These are phyloP conservation scores for Talaromyces islandicus DNA, from an alignment of 2,329 filamentous ascomycete species.

Conservation along the genomic window DNA sequence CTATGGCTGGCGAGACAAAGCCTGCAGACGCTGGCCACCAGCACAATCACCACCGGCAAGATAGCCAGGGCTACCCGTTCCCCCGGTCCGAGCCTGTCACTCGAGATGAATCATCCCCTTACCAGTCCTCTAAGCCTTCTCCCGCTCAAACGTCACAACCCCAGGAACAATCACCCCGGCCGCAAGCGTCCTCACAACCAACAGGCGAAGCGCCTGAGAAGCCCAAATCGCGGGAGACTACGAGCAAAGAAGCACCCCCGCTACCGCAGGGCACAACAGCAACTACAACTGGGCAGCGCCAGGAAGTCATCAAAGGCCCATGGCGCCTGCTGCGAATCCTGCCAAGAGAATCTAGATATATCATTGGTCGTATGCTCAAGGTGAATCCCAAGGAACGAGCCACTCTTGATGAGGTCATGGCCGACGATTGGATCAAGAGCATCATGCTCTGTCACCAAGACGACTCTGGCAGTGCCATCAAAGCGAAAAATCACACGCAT, in stretches of 20 bases:
- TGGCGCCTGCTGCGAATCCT: constrained; percentile 84
- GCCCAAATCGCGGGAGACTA: constrained; percentile 26
- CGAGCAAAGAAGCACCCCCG: constrained; percentile 35
- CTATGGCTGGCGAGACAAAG: constrained; percentile 20
- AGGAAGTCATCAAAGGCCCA: constrained; percentile 82
- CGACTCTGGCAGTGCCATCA: constrained; percentile 64
- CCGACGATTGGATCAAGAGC: constrained; percentile 84
- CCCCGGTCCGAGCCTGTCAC: constrained; percentile 14
- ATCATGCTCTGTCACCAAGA: constrained; percentile 78
- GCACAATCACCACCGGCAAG: constrained; percentile 11
- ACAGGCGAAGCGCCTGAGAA: constrained; percentile 14
- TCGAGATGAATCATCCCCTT: constrained; percentile 14
- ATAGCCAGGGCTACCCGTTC: constrained; percentile 1
- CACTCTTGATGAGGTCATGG: constrained; percentile 76
- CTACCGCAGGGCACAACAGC: constrained; percentile 21
- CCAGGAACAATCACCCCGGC: not conserved
- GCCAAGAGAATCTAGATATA: constrained; percentile 81
- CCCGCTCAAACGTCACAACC: constrained; percentile 7
- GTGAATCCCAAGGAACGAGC: constrained; percentile 78
- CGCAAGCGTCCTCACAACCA: constrained; percentile 8
- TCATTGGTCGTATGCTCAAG: constrained; percentile 89
- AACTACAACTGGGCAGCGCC: constrained; percentile 31
- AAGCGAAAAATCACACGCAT: constrained; percentile 73
- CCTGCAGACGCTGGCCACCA: not conserved
- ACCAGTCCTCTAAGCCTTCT: constrained; percentile 1